Conservation (phyloP, 495 filamentous ascomycete genomes). For the Neurospora hispaniola region DNA sequence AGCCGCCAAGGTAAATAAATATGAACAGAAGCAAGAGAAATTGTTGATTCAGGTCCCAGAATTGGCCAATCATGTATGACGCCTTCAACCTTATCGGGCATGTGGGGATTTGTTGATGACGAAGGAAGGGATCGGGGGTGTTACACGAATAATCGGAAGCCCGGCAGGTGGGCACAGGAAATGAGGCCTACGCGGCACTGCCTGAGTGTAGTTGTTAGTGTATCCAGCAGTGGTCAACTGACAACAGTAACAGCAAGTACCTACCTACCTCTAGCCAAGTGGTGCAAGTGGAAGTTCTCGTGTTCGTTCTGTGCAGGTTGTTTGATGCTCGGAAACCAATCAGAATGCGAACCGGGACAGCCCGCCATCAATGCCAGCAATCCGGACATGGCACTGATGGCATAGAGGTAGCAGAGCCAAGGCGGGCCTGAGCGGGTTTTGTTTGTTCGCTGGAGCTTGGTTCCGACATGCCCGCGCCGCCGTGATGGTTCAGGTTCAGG, state of each 20-base stretch:
- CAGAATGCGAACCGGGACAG: neutral
- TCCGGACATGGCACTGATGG: neutral
- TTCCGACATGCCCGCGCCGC: neutral
- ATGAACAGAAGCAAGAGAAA: neutral
- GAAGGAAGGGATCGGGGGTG: neutral
- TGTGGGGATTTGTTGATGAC: neutral
- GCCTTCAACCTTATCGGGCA: neutral
- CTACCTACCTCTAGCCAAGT: no score
- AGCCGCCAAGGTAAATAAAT: neutral
- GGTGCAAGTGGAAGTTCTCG: neutral
- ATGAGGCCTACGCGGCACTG: neutral
- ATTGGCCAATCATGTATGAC: neutral
- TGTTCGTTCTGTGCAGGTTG: neutral
- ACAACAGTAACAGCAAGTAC: neutral
- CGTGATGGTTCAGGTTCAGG: neutral
- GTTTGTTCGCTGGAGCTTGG: neutral
- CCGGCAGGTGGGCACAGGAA: neutral
- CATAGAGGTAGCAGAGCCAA: no score
- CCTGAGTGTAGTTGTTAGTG: neutral
- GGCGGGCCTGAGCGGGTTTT: neutral
- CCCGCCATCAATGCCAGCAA: neutral
- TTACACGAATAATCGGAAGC: neutral
- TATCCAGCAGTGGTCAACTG: accelerated
- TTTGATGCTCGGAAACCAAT: neutral
- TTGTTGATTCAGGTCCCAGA: neutral